Evolutionary conservation across 2,329 filamentous ascomycete species (phyloP).

Genomic region (Xylariaceae sp.): DNA sequence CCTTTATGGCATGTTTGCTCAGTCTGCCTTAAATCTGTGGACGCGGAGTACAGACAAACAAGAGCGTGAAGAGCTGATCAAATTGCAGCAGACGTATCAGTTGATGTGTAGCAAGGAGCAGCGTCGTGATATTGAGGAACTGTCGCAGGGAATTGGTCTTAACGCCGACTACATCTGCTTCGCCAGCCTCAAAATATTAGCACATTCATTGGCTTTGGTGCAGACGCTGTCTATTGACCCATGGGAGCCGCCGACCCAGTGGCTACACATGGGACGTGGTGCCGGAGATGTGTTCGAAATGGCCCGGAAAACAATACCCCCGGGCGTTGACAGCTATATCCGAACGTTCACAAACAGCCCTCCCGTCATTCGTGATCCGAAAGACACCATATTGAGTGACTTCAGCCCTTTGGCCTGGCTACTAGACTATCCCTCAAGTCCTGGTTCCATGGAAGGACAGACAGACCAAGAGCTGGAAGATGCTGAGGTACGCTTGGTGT

Average conservation of each 20-base stretch:
- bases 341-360: constrained; percentile 22
- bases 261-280: constrained; percentile 31
- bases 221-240: constrained; percentile 31
- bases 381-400: constrained; percentile 26
- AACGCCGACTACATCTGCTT: constrained; percentile 33
- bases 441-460: constrained; percentile 17
- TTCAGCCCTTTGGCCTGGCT: constrained; percentile 30
- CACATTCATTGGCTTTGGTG: constrained; percentile 33
- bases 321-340: constrained; percentile 19
- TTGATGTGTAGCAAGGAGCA: constrained; percentile 32
- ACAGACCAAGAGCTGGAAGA: constrained; percentile 28
- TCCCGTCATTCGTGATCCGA: constrained; percentile 26
- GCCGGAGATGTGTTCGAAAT: constrained; percentile 29
- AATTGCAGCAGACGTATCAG: constrained; percentile 33
- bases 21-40: constrained; percentile 34
- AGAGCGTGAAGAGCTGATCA: constrained; percentile 25
- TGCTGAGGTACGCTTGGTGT: constrained; percentile 21
- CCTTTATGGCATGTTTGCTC: constrained; percentile 31
- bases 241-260: constrained; percentile 36
- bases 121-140: constrained; percentile 29
- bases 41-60: constrained; percentile 18
- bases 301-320: constrained; percentile 18
- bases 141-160: constrained; percentile 16
- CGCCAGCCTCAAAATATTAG: constrained; percentile 30
- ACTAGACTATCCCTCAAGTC: constrained; percentile 26